Conservation (phyloP, 257 asterid species). For the Osmanthus fragrans region DNA sequence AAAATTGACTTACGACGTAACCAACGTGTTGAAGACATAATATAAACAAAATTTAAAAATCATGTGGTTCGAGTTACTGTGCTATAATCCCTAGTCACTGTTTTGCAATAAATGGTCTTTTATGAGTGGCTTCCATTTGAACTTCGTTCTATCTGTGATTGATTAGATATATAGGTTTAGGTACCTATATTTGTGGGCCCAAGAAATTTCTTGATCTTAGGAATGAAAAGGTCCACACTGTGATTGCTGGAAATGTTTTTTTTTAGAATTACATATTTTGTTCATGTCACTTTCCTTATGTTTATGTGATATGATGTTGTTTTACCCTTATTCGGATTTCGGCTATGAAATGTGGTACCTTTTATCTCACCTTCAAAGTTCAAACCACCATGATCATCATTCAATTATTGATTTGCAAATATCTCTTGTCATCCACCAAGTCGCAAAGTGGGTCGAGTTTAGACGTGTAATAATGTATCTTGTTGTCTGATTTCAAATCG, state of each 20-base stretch:
- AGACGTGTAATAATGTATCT: no score
- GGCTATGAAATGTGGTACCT: slow-evolving; percentile 4
- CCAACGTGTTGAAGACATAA: no score
- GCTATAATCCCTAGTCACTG: not conserved
- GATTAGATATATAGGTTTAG: slow-evolving; percentile 8
- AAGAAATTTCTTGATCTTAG: slow-evolving; percentile 22
- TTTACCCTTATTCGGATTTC: slow-evolving; percentile 32
- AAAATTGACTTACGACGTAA: no score
- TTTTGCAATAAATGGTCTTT: slow-evolving; percentile 16
- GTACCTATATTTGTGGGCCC: slow-evolving; percentile 23
- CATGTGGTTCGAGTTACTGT: not conserved
- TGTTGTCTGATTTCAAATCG: slow-evolving; percentile 2
- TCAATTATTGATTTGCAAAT: slow-evolving; percentile 31
- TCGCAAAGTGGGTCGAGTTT: not conserved
- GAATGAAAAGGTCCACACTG: slow-evolving; percentile 20
- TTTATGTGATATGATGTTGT: slow-evolving; percentile 30
- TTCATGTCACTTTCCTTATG: slow-evolving; percentile 22
- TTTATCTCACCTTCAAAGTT: slow-evolving; percentile 6
- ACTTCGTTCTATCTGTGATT: not conserved
- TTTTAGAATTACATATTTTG: slow-evolving; percentile 13
- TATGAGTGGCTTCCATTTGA: slow-evolving; percentile 16
- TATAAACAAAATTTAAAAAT: no score
- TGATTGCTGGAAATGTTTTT: slow-evolving; percentile 13
- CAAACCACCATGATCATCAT: slow-evolving; percentile 24
- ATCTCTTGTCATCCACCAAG: slow-evolving; percentile 28